Base-by-base conservation (phyloP, 2,329 filamentous ascomycete genomes). In the Ophiostoma sp. region DNA sequence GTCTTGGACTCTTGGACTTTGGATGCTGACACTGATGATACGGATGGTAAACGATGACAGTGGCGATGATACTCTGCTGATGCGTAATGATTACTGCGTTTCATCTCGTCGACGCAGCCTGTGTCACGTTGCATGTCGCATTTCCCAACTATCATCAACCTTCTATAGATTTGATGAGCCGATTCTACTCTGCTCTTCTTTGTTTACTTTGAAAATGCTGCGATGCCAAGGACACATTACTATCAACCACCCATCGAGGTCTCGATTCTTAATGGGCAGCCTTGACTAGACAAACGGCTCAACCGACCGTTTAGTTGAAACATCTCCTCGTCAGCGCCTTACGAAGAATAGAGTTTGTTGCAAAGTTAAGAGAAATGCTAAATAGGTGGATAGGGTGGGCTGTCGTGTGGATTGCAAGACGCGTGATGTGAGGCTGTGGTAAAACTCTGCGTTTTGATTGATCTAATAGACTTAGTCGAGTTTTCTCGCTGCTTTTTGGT, bases 241-340 rank as follows among this genome's bases (percentile, higher is more conserved):
- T 60, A 20, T 10, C 27, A 31, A 11, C 23, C 48, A 54, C n/a
- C 1, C 41, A 44, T 44, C 41, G 20, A 48, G 15, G 52, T 27
- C 52, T 27, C 8, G 52, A 57, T 27, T 27, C 48, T 5, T 6
- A 23, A 17, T 4, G 41, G 13, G 15, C 41, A 44, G 36, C 27
- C 3, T 31, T 31, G 27, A 39, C 48, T 27, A 54, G 20, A 54
- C 20, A 17, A 10, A 10, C 20, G 23, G 20, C n/a, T 23, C 8
- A 10, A 60, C 6, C 54, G 23, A 39, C 36, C 36, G 4, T 33
- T 27, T 64, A 64, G 60, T 64, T 33, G 33, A 64, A 64, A 35
- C 31, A 36, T 23, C 31, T 64, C 60, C 33, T 64, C 62, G 62
- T 65, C 62, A 65, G 62, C 35, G 62, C 62, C 62, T 65, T 65